Base-by-base conservation (phyloP, 1,139 yeast species). In the Debaryomyces subglobosus region DNA sequence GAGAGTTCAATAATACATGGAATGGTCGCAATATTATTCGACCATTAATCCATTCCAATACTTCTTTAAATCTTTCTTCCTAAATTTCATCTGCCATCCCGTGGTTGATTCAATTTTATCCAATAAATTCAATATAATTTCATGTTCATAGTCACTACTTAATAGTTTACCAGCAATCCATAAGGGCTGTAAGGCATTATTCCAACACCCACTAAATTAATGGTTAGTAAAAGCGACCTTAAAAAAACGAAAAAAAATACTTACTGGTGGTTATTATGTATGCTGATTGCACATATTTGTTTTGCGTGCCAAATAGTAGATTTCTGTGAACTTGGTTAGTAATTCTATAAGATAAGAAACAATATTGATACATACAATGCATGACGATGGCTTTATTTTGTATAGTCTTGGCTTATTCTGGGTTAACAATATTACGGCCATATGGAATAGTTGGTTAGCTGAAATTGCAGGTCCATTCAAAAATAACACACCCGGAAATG, bases 291-390 rank as follows among this genome's bases (percentile, higher is more conserved):
- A 53, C 69, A 63, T 2, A 71, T 64, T 44, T 67, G 66, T 48
- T 70, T 72, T 1, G 78, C 78, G 49, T 73, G 77, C 76, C 77
- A 72, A 4, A 68, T 61, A 24, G 69, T 64, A 1, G 71, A 62
- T 42, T 59, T 60, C 42, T 50, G n/a, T 20, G 7, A 35, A 4
- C 20, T 21, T 45, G 20, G 44, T 48, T 44, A 16, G 45, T 36
- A 8, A 33, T 25, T 33, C 23, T 38, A 32, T 27, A 29, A 30
- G 7, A 32, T 9, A 43, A 20, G 24, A n/a, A 15, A 27, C 15
- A 32, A 12, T n/a, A 2, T 25, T 15, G 3, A 15, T 21, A 47
- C 51, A 12, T 43, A 43, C 36, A 45, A 42, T 13, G 47, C 39
- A 34, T 15, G 33, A 8, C n/a, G 45, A 36, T 2, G 47, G 33